A percentile compares a stretch with the other conserved stretches of the same genome.
Conservation (phyloP, 495 filamentous ascomycete genomes). For the Annulohypoxylon bovei region DNA sequence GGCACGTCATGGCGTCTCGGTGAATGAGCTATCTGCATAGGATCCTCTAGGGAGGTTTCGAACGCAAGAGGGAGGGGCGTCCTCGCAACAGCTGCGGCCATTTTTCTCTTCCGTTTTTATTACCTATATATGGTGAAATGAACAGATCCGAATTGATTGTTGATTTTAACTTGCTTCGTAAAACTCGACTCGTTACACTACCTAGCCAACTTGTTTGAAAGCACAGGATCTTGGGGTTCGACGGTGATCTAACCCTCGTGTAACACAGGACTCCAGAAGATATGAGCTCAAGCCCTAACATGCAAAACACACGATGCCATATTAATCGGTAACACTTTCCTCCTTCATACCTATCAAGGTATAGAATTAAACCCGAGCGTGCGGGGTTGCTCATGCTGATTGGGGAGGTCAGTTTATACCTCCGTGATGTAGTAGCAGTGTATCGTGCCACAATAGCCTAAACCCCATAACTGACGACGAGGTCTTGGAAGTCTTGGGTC, state of each 20-base stretch:
- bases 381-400: slow-evolving; percentile 27
- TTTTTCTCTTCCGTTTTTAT: background rate
- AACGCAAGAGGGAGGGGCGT: background rate
- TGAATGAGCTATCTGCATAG: background rate
- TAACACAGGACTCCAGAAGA: background rate
- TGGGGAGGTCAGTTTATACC: slow-evolving; percentile 9
- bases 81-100: slow-evolving; percentile 25
- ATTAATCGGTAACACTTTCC: slow-evolving; percentile 1
- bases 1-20: slow-evolving; percentile 52
- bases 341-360: background rate
- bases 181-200: background rate
- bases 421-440: slow-evolving; percentile 22
- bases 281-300: too few species aligned
- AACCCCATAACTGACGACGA: slow-evolving; percentile 1
- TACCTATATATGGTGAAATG: background rate
- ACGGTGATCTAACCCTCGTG: background rate
- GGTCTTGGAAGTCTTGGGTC: slow-evolving; percentile 20
- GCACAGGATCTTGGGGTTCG: background rate
- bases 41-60: background rate
- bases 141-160: background rate
- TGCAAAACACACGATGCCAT: slow-evolving; percentile 5
- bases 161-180: background rate
- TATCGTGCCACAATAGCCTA: slow-evolving; percentile 32
- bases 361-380: background rate
- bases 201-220: background rate